Percentiles rank a stretch among this genome's conserved stretches.
phyloP scores from a whole-genome alignment of 1,284 basidiomycete genomes.

The Athelia psychrophila region DNA sequence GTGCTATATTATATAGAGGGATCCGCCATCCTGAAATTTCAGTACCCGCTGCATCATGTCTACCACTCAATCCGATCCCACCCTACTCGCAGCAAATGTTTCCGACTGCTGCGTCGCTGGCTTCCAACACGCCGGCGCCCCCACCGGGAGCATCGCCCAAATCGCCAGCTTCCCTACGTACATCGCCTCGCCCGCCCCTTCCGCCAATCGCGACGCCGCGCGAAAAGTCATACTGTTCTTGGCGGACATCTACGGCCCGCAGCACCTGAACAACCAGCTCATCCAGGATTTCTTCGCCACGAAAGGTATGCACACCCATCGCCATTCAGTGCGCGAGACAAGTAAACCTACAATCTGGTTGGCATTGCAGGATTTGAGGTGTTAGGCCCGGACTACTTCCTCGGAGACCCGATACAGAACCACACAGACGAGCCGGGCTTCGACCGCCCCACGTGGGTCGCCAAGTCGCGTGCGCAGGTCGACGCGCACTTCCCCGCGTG shows the following conservation, averaged over 20 bases:
- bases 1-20: too few relatives aligned
- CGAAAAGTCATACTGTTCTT: slow-evolving; percentile 49
- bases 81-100: not conserved
- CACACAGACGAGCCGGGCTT: slow-evolving; percentile 36
- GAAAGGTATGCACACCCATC: too few relatives aligned
- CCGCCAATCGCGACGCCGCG: slow-evolving; percentile 18
- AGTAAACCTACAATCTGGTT: too few relatives aligned
- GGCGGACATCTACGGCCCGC: slow-evolving; percentile 45
- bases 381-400: slow-evolving; percentile 54
- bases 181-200: slow-evolving; percentile 39
- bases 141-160: slow-evolving; percentile 37
- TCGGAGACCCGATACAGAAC: slow-evolving; percentile 46
- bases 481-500: slow-evolving; percentile 39
- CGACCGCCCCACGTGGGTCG: slow-evolving; percentile 38
- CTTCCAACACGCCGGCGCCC: slow-evolving; percentile 46
- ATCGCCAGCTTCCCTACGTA: slow-evolving; percentile 51
- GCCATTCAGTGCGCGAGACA: too few relatives aligned
- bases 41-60: too few relatives aligned
- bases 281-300: slow-evolving; percentile 51
- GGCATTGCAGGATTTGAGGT: slow-evolving; percentile 45
- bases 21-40: too few relatives aligned
- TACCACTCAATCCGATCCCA: too few relatives aligned
- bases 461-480: slow-evolving; percentile 31
- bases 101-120: slow-evolving; percentile 42
- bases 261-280: slow-evolving; percentile 47